phyloP scores from a whole-genome alignment of 2,329 filamentous ascomycete genomes.

The Ceratocystis destructans region DNA sequence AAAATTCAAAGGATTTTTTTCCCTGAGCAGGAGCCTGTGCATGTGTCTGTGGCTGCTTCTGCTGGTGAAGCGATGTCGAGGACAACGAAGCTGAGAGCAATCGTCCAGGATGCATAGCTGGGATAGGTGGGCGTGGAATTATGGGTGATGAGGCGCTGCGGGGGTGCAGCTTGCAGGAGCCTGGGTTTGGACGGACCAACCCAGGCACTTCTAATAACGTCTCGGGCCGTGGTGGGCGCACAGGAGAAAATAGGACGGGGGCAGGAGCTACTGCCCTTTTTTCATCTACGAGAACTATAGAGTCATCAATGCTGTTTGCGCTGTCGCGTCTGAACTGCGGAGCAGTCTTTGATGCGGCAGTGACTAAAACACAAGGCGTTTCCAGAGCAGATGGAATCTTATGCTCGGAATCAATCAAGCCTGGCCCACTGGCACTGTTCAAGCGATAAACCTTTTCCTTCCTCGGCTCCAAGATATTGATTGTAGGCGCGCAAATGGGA shows the following conservation, averaged over 20 bases:
- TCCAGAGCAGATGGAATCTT: not conserved
- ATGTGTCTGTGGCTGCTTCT: not conserved
- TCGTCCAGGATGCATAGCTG: slow-evolving; percentile 17
- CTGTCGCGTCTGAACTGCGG: not conserved
- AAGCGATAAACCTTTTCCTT: slow-evolving; percentile 9
- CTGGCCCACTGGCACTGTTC: not conserved
- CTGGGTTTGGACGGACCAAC: not conserved
- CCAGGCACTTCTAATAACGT: slow-evolving; percentile 12
- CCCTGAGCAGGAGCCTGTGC: not conserved
- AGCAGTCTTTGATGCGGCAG: not conserved
- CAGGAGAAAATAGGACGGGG: not conserved
- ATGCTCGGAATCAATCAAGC: not conserved
- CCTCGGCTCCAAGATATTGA: slow-evolving; percentile 12
- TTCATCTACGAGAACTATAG: not conserved
- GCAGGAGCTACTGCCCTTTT: not conserved
- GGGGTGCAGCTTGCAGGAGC: slow-evolving; percentile 14
- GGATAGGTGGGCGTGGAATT: slow-evolving; percentile 13
- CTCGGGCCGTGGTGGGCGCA: slow-evolving; percentile 11
- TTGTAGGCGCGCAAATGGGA: slow-evolving; percentile 15
- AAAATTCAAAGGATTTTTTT: not conserved
- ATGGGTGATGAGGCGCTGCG: slow-evolving; percentile 13
- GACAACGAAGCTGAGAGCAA: slow-evolving; percentile 10
- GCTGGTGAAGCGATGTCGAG: not conserved
- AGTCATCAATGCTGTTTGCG: slow-evolving; percentile 2
- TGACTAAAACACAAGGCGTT: not conserved